These are phyloP conservation scores for Cyclanthera cordifolia DNA, from an alignment of 306 rosid genomes.

Conservation along the genomic window DNA sequence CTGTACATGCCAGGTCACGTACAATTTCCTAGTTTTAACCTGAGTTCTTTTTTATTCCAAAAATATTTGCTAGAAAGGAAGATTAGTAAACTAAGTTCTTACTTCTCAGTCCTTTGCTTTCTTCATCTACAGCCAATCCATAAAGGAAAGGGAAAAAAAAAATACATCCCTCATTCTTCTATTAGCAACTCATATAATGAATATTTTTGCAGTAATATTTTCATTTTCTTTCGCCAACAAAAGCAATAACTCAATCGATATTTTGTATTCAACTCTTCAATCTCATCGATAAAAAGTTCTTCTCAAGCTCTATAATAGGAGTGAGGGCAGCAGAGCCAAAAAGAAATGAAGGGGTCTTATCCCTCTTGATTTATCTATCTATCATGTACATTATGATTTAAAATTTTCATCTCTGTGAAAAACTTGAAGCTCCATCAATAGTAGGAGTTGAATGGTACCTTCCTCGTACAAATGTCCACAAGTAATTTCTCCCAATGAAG, in stretches of 20 bases:
- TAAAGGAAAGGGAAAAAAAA: too few relatives aligned
- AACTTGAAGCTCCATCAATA: neutral
- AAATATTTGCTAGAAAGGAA: too few relatives aligned
- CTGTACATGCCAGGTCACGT: neutral
- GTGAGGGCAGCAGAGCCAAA: neutral
- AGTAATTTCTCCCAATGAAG: slow-evolving; percentile 26
- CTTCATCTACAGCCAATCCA: neutral
- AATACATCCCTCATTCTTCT: neutral
- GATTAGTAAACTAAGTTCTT: neutral
- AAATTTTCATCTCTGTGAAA: neutral
- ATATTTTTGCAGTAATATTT: neutral
- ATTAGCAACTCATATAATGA: neutral
- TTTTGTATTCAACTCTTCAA: neutral
- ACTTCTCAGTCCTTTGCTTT: neutral
- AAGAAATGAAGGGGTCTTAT: neutral
- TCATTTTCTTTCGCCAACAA: neutral
- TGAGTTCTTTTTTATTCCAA: too few relatives aligned
- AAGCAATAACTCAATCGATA: too few relatives aligned
- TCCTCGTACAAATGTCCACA: neutral
- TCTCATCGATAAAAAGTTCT: neutral
- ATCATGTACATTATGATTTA: neutral
- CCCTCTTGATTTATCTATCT: neutral
- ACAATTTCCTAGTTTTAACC: too few relatives aligned
- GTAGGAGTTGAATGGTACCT: slow-evolving; percentile 6
- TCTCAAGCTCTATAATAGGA: neutral